A percentile compares a stretch with the other conserved stretches of the same genome.
phyloP scores from a whole-genome alignment of 805 yeast species.

The Candida piceae region DNA sequence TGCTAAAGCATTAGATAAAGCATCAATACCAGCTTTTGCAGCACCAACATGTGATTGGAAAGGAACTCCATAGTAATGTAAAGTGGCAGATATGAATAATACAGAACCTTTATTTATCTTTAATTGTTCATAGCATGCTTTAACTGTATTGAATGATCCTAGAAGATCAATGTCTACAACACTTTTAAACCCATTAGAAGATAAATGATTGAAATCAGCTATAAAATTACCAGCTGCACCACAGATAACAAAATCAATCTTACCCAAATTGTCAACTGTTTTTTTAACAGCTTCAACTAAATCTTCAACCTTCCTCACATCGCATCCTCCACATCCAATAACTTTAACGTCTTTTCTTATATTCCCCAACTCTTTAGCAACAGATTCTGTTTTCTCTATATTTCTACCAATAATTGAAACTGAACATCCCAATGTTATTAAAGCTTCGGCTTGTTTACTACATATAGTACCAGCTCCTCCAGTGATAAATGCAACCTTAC shows the following conservation, averaged over 20 bases:
- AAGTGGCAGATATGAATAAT: slow-evolving; percentile 80
- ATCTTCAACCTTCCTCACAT: slow-evolving; percentile 68
- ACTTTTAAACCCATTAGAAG: slow-evolving; percentile 82
- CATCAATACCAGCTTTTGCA: slow-evolving; percentile 94
- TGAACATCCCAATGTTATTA: slow-evolving; percentile 78
- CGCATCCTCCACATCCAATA: slow-evolving; percentile 65
- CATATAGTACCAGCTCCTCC: slow-evolving; percentile 98
- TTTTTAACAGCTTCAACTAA: slow-evolving; percentile 56
- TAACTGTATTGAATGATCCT: slow-evolving; percentile 86
- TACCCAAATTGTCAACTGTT: slow-evolving; percentile 67
- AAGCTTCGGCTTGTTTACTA: slow-evolving; percentile 80
- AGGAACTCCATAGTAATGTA: slow-evolving; percentile 86
- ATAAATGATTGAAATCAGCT: slow-evolving; percentile 69
- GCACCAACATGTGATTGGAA: slow-evolving; percentile 90
- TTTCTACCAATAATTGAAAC: slow-evolving; percentile 85
- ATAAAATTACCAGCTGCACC: slow-evolving; percentile 97
- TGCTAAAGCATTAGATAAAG: slow-evolving; percentile 75
- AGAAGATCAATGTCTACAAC: slow-evolving; percentile 82
- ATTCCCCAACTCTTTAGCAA: slow-evolving; percentile 59
- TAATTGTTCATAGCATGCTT: slow-evolving; percentile 70
- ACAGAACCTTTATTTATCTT: slow-evolving; percentile 63
- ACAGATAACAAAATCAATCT: slow-evolving; percentile 81
- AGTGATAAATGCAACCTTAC: slow-evolving; percentile 84
- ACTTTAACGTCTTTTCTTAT: slow-evolving; percentile 61
- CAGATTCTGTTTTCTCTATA: slow-evolving; percentile 54